phyloP scores from a whole-genome alignment of 1,284 basidiomycete species.

The Athelia sp. region DNA sequence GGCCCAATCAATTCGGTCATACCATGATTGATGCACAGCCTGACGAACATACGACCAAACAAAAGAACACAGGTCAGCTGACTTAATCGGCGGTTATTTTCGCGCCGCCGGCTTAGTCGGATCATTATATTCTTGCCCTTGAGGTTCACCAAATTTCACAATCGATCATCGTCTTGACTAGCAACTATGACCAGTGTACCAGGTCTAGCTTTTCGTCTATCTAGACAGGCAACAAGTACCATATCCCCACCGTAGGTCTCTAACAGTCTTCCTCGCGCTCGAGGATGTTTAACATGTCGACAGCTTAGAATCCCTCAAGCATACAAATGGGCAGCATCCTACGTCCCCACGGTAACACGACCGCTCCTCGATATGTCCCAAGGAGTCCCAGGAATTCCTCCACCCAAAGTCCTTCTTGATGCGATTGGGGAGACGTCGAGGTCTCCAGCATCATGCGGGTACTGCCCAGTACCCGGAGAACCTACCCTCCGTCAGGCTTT shows the following conservation, averaged over 20 bases:
- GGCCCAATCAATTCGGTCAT: no score
- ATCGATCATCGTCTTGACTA: not conserved
- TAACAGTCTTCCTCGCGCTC: not conserved
- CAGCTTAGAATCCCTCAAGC: constrained; percentile 60
- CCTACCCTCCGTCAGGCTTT: constrained; percentile 50
- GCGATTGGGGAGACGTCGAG: constrained; percentile 44
- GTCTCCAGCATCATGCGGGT: constrained; percentile 49
- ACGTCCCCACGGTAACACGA: constrained; percentile 33
- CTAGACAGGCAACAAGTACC: constrained; percentile 32
- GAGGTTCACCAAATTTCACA: no score
- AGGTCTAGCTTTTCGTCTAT: constrained; percentile 28
- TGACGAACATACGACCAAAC: no score
- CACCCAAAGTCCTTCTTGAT: constrained; percentile 47
- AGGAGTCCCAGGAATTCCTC: constrained; percentile 67
- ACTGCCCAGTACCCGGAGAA: constrained; percentile 69
- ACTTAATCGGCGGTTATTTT: no score
- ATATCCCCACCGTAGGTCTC: constrained; percentile 34
- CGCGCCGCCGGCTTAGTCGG: no score
- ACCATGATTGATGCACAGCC: no score
- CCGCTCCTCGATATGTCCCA: constrained; percentile 77
- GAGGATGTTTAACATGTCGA: not conserved
- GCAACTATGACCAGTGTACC: not conserved
- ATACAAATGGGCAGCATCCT: constrained; percentile 57
- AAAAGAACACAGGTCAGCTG: no score
- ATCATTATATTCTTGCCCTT: no score